These are phyloP conservation scores for Polytrichum commune DNA, from an alignment of 225 moss, liverwort and hornwort genomes.

Conservation along the genomic window DNA sequence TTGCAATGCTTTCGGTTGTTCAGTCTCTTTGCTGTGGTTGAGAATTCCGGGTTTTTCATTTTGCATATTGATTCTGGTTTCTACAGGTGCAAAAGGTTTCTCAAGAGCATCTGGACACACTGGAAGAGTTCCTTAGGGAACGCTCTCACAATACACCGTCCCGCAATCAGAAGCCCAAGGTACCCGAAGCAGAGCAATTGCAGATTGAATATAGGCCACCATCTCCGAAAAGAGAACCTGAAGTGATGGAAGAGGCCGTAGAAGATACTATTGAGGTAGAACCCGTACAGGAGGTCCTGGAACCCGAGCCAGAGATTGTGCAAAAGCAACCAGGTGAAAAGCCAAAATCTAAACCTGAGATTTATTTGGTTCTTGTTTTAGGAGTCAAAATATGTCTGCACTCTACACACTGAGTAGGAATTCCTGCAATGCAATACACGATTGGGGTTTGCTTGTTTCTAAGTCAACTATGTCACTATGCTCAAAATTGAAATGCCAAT, in stretches of 20 bases:
- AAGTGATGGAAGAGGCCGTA: background rate
- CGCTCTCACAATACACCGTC: background rate
- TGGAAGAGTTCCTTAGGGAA: slow-evolving; percentile 11
- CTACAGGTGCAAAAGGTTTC: slow-evolving; percentile 21
- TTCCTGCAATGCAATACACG: too few species aligned
- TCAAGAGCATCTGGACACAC: slow-evolving; percentile 16
- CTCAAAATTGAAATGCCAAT: too few species aligned
- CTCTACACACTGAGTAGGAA: too few species aligned
- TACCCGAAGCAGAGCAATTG: slow-evolving; percentile 4
- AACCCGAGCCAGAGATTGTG: background rate
- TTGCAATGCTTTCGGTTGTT: too few species aligned
- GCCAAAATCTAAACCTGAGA: background rate
- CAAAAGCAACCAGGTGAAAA: slow-evolving; percentile 5
- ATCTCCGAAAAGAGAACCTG: slow-evolving; percentile 4
- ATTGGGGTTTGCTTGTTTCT: too few species aligned
- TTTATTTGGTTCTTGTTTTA: too few species aligned
- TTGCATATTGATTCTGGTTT: too few species aligned
- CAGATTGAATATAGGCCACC: slow-evolving; percentile 2
- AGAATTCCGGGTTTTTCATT: too few species aligned
- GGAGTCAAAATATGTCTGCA: too few species aligned
- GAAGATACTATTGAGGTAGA: slow-evolving; percentile 1
- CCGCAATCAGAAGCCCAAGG: background rate
- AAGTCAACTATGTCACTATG: too few species aligned
- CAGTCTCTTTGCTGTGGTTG: too few species aligned
- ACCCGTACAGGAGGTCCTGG: background rate